phyloP scores from a whole-genome alignment of 2,329 filamentous ascomycete genomes.

The Podosphaera leucotricha region DNA sequence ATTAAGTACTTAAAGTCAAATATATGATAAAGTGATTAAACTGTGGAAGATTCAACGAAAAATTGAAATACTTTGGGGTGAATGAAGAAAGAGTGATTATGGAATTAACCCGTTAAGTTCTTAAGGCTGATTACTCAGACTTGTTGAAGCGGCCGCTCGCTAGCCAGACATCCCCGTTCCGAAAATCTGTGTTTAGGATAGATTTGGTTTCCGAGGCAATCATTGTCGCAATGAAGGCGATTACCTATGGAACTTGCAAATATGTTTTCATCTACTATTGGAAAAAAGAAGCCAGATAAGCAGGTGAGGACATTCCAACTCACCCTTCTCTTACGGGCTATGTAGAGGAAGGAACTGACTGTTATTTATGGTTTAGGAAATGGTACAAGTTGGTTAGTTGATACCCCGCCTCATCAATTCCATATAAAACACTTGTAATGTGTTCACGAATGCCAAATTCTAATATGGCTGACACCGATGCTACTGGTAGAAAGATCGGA shows the following conservation, averaged over 20 bases:
- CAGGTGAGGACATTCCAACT: conserved; percentile 30
- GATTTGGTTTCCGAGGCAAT: neutral
- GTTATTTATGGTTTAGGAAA: conserved; percentile 44
- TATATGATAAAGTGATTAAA: neutral
- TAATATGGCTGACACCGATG: neutral
- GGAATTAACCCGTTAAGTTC: neutral
- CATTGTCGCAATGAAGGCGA: neutral
- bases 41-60: neutral
- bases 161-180: neutral
- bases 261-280: conserved; percentile 41
- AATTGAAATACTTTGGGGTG: neutral
- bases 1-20: neutral
- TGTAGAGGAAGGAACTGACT: conserved; percentile 6
- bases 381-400: conserved; percentile 95
- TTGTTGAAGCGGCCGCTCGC: conserved; percentile 1
- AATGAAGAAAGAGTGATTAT: neutral
- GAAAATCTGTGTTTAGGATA: neutral
- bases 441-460: neutral
- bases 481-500: conserved; percentile 31
- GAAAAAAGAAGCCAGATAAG: conserved; percentile 45
- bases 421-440: neutral
- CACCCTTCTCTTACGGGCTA: neutral
- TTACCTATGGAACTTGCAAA: conserved; percentile 2
- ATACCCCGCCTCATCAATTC: conserved; percentile 9
- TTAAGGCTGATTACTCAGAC: neutral